A percentile compares a stretch with the other conserved stretches of the same genome.
These are phyloP conservation scores for Corchorus capsularis DNA, from an alignment of 345 rosid species.

Conservation along the genomic window DNA sequence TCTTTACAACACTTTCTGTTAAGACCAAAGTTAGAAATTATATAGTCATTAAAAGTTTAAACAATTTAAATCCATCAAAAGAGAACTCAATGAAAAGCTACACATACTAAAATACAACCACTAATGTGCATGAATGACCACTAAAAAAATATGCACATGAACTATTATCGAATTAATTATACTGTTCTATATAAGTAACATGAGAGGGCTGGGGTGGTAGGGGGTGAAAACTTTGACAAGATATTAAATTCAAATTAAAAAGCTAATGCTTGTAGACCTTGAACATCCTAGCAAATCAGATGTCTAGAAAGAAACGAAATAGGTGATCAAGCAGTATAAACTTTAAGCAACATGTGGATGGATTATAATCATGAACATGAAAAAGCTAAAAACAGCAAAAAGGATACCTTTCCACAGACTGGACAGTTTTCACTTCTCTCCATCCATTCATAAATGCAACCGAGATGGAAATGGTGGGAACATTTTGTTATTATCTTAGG, in stretches of 20 bases:
- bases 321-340: neutral
- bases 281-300: neutral
- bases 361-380: slow-evolving; percentile 1
- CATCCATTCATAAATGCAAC: slow-evolving; percentile 99
- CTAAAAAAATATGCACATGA: neutral
- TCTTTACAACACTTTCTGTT: neutral
- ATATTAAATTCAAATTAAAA: neutral
- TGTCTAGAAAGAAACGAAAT: slow-evolving; percentile 10
- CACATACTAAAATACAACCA: neutral
- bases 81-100: neutral
- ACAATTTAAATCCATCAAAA: neutral
- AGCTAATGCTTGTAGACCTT: neutral
- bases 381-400: slow-evolving; percentile 13
- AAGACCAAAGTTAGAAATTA: neutral
- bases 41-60: neutral
- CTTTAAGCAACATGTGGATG: neutral
- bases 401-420: slow-evolving; percentile 91
- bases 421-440: slow-evolving; percentile 99
- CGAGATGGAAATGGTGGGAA: slow-evolving; percentile 94
- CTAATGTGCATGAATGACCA: neutral
- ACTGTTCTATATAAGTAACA: no score
- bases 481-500: slow-evolving; percentile 92
- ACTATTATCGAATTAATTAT: neutral
- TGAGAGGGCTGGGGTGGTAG: no score
- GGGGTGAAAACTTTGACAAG: neutral